These are phyloP conservation scores for Volvox africanus DNA, from an alignment of 139 green algal genomes.

Conservation along the genomic window DNA sequence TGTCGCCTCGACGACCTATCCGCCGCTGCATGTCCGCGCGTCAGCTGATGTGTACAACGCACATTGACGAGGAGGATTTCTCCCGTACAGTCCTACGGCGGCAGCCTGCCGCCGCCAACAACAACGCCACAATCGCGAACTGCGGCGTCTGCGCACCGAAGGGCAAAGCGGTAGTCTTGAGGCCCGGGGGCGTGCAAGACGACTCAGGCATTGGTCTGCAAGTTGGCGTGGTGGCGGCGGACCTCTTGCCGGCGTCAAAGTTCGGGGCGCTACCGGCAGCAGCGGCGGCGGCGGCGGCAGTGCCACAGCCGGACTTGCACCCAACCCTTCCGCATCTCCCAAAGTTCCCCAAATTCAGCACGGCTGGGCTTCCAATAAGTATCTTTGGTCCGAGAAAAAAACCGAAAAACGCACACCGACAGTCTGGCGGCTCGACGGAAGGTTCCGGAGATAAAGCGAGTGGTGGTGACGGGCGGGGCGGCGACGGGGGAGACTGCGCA, in stretches of 20 bases:
- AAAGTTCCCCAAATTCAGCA: neutral
- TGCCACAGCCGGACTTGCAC: neutral
- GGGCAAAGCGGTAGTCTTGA: neutral
- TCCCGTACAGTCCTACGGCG: neutral
- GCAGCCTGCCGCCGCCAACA: neutral
- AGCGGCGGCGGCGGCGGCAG: neutral
- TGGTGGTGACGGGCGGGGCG: too few relatives aligned
- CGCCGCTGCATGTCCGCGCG: constrained; percentile 7
- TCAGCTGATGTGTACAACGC: neutral
- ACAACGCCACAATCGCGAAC: neutral
- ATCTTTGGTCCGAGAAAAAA: constrained; percentile 19
- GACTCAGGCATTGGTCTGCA: neutral
- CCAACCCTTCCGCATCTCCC: neutral
- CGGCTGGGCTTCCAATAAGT: neutral
- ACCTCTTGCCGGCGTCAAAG: neutral
- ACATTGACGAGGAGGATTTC: neutral
- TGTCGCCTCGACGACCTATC: neutral
- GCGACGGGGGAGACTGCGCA: too few relatives aligned
- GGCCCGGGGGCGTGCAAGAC: neutral
- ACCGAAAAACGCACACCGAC: neutral
- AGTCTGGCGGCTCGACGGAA: neutral
- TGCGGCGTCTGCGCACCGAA: neutral
- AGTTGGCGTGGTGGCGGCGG: neutral
- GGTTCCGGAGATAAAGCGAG: neutral
- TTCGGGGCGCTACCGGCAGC: neutral